These are phyloP conservation scores for Peronosclerospora sorghi DNA, from an alignment of 352 stramenopile genomes.

Conservation along the genomic window DNA sequence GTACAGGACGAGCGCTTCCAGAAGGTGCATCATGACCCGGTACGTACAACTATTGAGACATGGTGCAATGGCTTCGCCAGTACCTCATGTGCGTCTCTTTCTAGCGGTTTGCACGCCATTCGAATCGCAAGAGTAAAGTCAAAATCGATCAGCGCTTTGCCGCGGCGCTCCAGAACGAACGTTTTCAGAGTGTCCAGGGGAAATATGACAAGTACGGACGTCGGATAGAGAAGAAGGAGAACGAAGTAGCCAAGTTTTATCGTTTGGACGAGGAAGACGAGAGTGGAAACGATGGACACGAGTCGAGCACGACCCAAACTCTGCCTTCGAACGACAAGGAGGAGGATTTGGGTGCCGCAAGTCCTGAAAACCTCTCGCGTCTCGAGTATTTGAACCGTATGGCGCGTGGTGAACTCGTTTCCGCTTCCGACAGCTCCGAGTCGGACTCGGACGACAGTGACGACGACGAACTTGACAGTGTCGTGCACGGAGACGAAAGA, in stretches of 20 bases:
- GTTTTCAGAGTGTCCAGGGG: conserved; percentile 70
- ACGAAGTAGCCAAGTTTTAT: conserved; percentile 78
- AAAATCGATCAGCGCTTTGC: conserved; percentile 74
- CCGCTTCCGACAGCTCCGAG: conserved; percentile 35
- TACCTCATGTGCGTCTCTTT: too few relatives aligned
- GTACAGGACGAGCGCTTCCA: conserved; percentile 72
- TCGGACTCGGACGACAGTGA: conserved; percentile 47
- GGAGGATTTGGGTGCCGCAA: conserved; percentile 27
- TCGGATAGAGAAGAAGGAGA: conserved; percentile 64
- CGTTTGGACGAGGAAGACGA: conserved; percentile 43
- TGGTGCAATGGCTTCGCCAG: too few relatives aligned
- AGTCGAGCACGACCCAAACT: neutral
- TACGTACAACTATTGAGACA: too few relatives aligned
- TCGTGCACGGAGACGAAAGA: conserved; percentile 51
- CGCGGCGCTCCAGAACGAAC: conserved; percentile 57
- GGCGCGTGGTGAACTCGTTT: conserved; percentile 68
- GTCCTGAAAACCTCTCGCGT: conserved; percentile 54
- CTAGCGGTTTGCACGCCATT: conserved; percentile 64
- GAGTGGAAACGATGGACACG: conserved; percentile 10
- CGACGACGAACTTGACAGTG: conserved; percentile 27
- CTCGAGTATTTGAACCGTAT: conserved; percentile 83
- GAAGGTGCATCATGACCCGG: conserved; percentile 81
- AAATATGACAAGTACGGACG: conserved; percentile 85
- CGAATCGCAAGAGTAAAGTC: conserved; percentile 74
- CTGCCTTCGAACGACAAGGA: conserved; percentile 2